A percentile compares a stretch with the other conserved stretches of the same genome.
phyloP scores from a whole-genome alignment of 2,329 filamentous ascomycete genomes.

The Fusarium papillatum region DNA sequence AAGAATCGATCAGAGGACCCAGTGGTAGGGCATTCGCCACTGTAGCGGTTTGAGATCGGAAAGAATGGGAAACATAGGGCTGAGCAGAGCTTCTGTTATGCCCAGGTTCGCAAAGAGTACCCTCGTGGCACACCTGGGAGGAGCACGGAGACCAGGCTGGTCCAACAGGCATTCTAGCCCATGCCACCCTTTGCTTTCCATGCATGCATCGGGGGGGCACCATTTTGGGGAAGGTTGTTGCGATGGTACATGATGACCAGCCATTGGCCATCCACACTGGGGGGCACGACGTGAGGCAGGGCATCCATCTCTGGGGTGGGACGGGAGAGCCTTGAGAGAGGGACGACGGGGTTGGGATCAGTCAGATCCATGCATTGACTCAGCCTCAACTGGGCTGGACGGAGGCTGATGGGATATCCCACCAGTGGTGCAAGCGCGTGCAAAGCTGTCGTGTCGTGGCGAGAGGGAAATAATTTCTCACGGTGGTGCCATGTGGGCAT shows the following conservation, averaged over 20 bases:
- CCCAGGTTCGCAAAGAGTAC: constrained; percentile 16
- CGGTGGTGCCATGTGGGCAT: constrained; percentile 22
- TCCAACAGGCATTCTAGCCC: constrained; percentile 10
- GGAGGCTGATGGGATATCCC: constrained; percentile 12
- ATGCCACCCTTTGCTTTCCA: constrained; percentile 11
- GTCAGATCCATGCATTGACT: constrained; percentile 17
- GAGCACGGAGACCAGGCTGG: constrained; percentile 14
- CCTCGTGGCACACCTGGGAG: constrained; percentile 6
- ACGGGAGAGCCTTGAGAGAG: neutral
- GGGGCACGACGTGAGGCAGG: constrained; percentile 24
- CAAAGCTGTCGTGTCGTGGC: neutral
- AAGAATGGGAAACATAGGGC: constrained; percentile 34
- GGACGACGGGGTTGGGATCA: constrained; percentile 15
- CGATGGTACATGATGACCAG: constrained; percentile 21
- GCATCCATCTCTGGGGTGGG: constrained; percentile 7
- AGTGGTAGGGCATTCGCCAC: constrained; percentile 27
- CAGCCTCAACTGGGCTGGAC: constrained; percentile 27
- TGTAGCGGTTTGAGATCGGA: constrained; percentile 13
- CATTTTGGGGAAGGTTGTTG: constrained; percentile 28
- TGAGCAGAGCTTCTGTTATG: constrained; percentile 40
- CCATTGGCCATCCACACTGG: constrained; percentile 21
- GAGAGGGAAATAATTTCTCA: constrained; percentile 6
- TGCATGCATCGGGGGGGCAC: constrained; percentile 19
- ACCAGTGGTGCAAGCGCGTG: neutral
- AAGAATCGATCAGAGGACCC: constrained; percentile 19